A percentile compares a stretch with the other conserved stretches of the same genome.
phyloP scores from a whole-genome alignment of 805 yeast genomes.

The Blastobotrys mokoenaii region DNA sequence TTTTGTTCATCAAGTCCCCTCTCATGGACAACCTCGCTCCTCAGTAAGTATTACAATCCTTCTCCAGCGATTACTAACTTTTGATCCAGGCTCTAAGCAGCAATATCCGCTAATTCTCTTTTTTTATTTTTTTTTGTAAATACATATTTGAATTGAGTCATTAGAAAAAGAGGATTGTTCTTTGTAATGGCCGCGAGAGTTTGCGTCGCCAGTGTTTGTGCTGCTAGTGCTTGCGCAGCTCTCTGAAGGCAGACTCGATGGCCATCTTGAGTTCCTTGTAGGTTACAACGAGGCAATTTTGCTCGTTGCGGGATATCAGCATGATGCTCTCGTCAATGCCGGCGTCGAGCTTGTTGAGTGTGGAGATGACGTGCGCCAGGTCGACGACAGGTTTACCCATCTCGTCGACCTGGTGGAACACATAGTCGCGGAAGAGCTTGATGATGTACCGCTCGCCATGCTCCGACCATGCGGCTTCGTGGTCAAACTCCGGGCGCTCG shows the following conservation, averaged over 20 bases:
- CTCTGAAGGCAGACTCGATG: slow-evolving; percentile 60
- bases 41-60: slow-evolving; percentile 22
- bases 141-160: too few relatives aligned
- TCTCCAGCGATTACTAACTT: too few relatives aligned
- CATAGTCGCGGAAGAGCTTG: slow-evolving; percentile 69
- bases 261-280: slow-evolving; percentile 70
- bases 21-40: slow-evolving; percentile 33
- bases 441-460: slow-evolving; percentile 68
- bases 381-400: slow-evolving; percentile 71
- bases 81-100: neutral
- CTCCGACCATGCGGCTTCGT: slow-evolving; percentile 57
- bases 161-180: neutral
- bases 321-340: slow-evolving; percentile 79
- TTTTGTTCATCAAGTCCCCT: slow-evolving; percentile 31
- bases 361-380: slow-evolving; percentile 67
- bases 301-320: slow-evolving; percentile 77
- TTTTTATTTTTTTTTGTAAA: neutral
- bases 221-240: slow-evolving; percentile 37
- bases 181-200: too few relatives aligned
- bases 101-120: neutral
- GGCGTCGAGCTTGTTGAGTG: slow-evolving; percentile 84
- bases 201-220: too few relatives aligned
- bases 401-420: slow-evolving; percentile 78
- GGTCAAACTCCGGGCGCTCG: slow-evolving; percentile 60
- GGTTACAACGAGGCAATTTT: slow-evolving; percentile 73